A percentile compares a stretch with the other conserved stretches of the same genome.
Conservation (phyloP, 192 early-diverging fungal species). For the Entomortierella parvispora region DNA sequence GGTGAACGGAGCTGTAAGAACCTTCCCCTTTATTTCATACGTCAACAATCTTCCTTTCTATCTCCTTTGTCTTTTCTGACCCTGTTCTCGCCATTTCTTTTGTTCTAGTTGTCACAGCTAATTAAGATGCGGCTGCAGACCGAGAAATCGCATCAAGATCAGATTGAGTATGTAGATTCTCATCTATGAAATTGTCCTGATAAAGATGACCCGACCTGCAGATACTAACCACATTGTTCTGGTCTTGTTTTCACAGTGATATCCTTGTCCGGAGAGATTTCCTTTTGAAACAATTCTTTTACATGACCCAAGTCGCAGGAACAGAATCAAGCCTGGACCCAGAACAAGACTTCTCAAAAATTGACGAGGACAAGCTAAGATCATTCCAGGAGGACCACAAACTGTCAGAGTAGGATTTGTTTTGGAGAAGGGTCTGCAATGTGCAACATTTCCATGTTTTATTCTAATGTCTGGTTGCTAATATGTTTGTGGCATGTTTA, state of each 20-base stretch:
- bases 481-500: background rate
- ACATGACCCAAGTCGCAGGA: conserved; percentile 50
- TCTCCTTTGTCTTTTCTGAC: background rate
- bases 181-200: background rate
- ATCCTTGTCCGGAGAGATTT: conserved; percentile 41
- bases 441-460: too few species aligned
- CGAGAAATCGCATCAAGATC: conserved; percentile 45
- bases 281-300: conserved; percentile 51
- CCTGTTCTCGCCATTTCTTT: background rate
- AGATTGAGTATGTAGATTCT: conserved; percentile 35
- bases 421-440: too few species aligned
- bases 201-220: background rate
- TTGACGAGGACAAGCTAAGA: conserved; percentile 38
- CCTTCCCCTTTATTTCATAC: background rate
- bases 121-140: conserved; percentile 52
- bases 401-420: conserved; percentile 39
- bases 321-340: conserved; percentile 48
- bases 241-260: conserved; percentile 15
- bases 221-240: conserved; percentile 3
- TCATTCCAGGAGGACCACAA: conserved; percentile 51
- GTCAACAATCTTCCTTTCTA: background rate
- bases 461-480: background rate
- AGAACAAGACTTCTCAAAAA: conserved; percentile 42
- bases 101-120: conserved; percentile 37
- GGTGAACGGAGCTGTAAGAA: conserved; percentile 47